Base-by-base conservation (phyloP, 2,329 filamentous ascomycete genomes). In the Fusarium sp. region DNA sequence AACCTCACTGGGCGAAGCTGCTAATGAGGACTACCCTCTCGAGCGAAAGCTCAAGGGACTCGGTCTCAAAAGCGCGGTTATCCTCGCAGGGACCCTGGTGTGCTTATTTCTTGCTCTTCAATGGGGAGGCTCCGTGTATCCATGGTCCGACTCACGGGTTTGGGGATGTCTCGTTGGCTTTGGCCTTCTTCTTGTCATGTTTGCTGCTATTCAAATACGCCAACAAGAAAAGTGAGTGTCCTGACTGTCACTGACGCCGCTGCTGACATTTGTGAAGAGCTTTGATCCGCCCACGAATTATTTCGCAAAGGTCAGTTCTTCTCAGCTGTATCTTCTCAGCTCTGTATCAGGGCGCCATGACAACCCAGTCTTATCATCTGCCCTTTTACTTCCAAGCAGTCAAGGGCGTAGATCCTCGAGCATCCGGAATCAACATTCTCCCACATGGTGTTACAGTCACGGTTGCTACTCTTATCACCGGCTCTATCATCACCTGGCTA, bases 331-430 rank as follows among this genome's bases (percentile, higher is more conserved):
- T 53, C 0, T 70, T 72, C 5, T 59, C 67, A 8, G 53, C 59
- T 1, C 11, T 72, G 2, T 31, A 68, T 6, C 65, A 70, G 19
- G 65, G 65, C 2, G 68, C 52, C 0, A 68, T 69, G 42, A 70
- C 64, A 1, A 54, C 56, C 4, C 70, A 71, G 12, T 41, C 48
- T 5, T 70, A 70, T 0, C 53, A 69, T 12, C 31, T 65, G 4
- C 19, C 68, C 0, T 60, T 69, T 12, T 72, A 71, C 26, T 72
- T 73, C 26, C 70, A 73, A 44, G 67, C 69, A 1, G 66, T 69
- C 1, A 65, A 64, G 9, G 63, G 60, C 0, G 46, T 45, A 2
- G 41, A 64, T 10, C 50, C 67, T 9, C 48, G 49, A 15, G 25
- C 25, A 28, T 70, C 68, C 1, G 68, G 68, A 0, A 40, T 70